A percentile compares a stretch with the other conserved stretches of the same genome.
Conservation (phyloP, 192 early-diverging fungal genomes). For the Phycomyces nitens region DNA sequence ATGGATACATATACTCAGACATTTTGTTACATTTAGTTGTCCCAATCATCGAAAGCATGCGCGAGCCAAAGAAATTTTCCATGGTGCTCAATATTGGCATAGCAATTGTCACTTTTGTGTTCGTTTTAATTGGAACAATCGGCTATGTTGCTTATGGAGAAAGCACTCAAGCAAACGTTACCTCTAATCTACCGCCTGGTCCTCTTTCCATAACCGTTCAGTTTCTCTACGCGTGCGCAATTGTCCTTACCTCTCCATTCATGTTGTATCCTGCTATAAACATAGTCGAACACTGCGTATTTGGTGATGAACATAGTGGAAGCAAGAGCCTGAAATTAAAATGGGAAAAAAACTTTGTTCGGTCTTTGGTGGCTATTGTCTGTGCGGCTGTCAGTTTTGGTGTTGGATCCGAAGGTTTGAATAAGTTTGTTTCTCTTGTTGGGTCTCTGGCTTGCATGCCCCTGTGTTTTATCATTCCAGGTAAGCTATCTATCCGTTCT, state of each 20-base stretch:
- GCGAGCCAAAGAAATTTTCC: conserved; percentile 74
- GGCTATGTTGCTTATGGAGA: conserved; percentile 77
- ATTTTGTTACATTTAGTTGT: conserved; percentile 24
- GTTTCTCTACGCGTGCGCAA: conserved; percentile 79
- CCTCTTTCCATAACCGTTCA: conserved; percentile 59
- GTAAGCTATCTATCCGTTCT: no score
- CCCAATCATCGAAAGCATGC: conserved; percentile 72
- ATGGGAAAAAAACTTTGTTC: conserved; percentile 62
- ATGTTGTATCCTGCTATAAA: conserved; percentile 77
- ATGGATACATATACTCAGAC: neutral
- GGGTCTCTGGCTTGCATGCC: conserved; percentile 72
- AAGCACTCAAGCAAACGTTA: conserved; percentile 70
- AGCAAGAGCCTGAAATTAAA: conserved; percentile 54
- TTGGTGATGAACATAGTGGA: conserved; percentile 37
- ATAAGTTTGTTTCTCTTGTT: conserved; percentile 82
- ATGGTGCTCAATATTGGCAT: conserved; percentile 64
- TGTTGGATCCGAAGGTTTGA: conserved; percentile 63
- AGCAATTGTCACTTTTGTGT: conserved; percentile 59
- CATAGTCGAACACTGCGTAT: conserved; percentile 73
- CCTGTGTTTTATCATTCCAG: conserved; percentile 75
- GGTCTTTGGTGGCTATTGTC: conserved; percentile 52
- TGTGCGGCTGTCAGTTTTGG: conserved; percentile 65
- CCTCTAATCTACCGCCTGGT: conserved; percentile 67
- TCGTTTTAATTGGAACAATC: conserved; percentile 65
- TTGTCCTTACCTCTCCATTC: conserved; percentile 61